Percentiles rank a stretch among this genome's conserved stretches.
phyloP scores from a whole-genome alignment of 2,329 filamentous ascomycete genomes.

The Curvularia sp. region DNA sequence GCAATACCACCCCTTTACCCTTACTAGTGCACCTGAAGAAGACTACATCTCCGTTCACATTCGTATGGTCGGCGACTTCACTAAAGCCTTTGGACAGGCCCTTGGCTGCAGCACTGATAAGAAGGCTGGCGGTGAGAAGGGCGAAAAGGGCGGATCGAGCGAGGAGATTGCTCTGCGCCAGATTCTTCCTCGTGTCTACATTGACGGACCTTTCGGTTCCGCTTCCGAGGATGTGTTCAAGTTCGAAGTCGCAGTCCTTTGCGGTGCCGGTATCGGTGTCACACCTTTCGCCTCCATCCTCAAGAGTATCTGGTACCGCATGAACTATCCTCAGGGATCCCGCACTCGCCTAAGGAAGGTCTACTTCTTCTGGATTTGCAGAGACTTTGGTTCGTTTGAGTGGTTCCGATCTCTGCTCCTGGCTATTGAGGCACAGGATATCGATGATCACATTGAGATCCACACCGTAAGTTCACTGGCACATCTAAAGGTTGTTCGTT shows the following conservation, averaged over 20 bases:
- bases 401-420: constrained; percentile 86
- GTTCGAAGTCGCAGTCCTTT: constrained; percentile 60
- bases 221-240: constrained; percentile 89
- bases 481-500: background rate
- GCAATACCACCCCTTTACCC: constrained; percentile 88
- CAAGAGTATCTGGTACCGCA: constrained; percentile 92
- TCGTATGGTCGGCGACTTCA: constrained; percentile 83
- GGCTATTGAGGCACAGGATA: constrained; percentile 85
- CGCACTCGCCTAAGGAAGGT: constrained; percentile 82
- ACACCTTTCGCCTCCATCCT: constrained; percentile 61
- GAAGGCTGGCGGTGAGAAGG: constrained; percentile 56
- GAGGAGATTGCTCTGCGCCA: constrained; percentile 73
- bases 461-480: constrained; percentile 64
- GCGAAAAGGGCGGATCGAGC: constrained; percentile 64
- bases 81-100: constrained; percentile 69
- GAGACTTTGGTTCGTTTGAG: constrained; percentile 86
- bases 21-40: constrained; percentile 86
- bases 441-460: constrained; percentile 84
- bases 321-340: constrained; percentile 79
- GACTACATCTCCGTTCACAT: constrained; percentile 90
- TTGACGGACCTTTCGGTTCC: constrained; percentile 85
- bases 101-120: constrained; percentile 78
- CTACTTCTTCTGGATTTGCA: constrained; percentile 92
- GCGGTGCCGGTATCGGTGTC: constrained; percentile 60
- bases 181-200: constrained; percentile 78